These are phyloP conservation scores for Ophiocytium majus DNA, from an alignment of 352 stramenopile species.

Conservation along the genomic window DNA sequence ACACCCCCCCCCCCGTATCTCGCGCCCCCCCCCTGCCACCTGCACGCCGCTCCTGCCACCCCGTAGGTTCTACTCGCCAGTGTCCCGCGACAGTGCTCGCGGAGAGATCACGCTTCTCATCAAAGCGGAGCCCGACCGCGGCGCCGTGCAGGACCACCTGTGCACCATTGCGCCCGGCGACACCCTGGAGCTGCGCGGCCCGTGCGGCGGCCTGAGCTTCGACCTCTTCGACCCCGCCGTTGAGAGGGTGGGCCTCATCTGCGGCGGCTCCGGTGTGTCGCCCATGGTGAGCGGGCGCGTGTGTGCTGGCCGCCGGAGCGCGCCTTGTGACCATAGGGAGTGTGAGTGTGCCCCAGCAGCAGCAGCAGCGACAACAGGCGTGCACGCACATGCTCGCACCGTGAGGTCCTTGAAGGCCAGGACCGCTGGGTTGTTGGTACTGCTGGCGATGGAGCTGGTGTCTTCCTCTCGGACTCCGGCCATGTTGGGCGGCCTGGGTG, in stretches of 20 bases:
- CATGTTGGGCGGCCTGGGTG: too few relatives aligned
- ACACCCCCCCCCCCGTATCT: too few relatives aligned
- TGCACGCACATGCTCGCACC: too few relatives aligned
- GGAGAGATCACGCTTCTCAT: slow-evolving; percentile 24
- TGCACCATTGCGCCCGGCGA: slow-evolving; percentile 27
- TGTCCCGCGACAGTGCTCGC: background rate
- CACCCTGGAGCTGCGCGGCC: slow-evolving; percentile 17
- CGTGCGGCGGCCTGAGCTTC: slow-evolving; percentile 27
- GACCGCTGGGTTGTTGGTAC: background rate
- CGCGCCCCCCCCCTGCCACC: too few relatives aligned
- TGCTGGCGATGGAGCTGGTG: background rate
- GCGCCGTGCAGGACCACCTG: slow-evolving; percentile 19
- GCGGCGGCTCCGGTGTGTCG: slow-evolving; percentile 21
- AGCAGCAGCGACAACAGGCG: too few relatives aligned
- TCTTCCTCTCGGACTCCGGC: too few relatives aligned
- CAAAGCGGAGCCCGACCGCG: slow-evolving; percentile 26
- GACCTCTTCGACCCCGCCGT: slow-evolving; percentile 15
- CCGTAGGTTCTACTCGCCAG: slow-evolving; percentile 6
- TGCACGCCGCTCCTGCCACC: too few relatives aligned
- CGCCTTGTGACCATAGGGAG: too few relatives aligned
- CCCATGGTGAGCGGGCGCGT: slow-evolving; percentile 24
- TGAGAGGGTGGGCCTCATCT: slow-evolving; percentile 21
- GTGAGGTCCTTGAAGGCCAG: background rate
- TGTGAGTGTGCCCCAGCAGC: too few relatives aligned
- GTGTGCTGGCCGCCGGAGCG: too few relatives aligned